A percentile compares a stretch with the other conserved stretches of the same genome.
These are phyloP conservation scores for Lactarius indigo DNA, from an alignment of 768 basidiomycete species.

Conservation along the genomic window DNA sequence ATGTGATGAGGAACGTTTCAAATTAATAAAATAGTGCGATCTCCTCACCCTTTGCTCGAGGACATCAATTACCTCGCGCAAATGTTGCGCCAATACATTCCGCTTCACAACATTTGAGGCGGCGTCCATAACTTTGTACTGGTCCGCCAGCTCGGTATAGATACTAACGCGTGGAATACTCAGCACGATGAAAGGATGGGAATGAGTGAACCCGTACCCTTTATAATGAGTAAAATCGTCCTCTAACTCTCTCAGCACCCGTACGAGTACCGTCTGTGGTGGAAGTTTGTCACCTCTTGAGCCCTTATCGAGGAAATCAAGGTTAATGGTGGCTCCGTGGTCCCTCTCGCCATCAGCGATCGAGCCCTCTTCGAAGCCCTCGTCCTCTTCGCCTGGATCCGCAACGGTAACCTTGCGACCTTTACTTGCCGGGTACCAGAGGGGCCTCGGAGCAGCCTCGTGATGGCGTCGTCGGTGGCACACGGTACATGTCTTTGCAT, in stretches of 20 bases:
- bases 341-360: conserved; percentile 8
- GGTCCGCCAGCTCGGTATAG: conserved; percentile 86
- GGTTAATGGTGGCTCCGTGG: neutral
- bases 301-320: conserved; percentile 18
- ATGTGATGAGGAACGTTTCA: conserved; percentile 13
- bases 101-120: conserved; percentile 77
- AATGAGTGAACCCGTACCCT: conserved; percentile 51
- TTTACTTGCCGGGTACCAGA: conserved; percentile 29
- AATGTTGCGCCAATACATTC: conserved; percentile 81
- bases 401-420: conserved; percentile 20
- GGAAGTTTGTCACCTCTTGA: conserved; percentile 46
- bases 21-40: neutral
- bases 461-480: conserved; percentile 51
- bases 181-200: neutral
- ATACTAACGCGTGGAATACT: conserved; percentile 50
- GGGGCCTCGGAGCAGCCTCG: conserved; percentile 23
- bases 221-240: conserved; percentile 96
- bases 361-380: conserved; percentile 26
- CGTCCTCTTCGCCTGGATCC: conserved; percentile 22
- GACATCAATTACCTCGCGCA: conserved; percentile 87
- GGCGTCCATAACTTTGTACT: conserved; percentile 88
- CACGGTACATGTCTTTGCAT: conserved; percentile 61
- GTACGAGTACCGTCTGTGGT: conserved; percentile 81
- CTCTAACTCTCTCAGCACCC: conserved; percentile 85
- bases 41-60: conserved; percentile 80